Evolutionary conservation across 345 rosid genomes (phyloP).

Genomic region (Acer saccharum): DNA sequence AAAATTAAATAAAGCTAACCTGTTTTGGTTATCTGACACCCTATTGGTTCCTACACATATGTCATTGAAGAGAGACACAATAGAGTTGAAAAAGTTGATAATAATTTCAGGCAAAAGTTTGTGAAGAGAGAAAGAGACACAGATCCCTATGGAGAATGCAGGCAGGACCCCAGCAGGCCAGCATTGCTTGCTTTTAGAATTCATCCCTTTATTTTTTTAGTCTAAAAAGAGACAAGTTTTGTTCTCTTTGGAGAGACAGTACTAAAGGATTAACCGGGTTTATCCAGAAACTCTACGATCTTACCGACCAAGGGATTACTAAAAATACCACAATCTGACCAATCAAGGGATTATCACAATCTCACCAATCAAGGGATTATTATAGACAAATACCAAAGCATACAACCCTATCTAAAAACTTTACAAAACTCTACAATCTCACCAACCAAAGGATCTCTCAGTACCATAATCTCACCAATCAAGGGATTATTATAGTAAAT

Average conservation of each 20-base stretch:
- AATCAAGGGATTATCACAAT: too few relatives aligned
- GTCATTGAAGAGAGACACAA: slow-evolving; percentile 9
- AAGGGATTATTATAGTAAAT: too few relatives aligned
- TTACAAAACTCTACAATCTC: too few relatives aligned
- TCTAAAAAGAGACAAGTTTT: slow-evolving; percentile 49
- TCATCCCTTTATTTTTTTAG: slow-evolving; percentile 56
- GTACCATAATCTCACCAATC: too few relatives aligned
- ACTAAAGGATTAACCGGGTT: neutral
- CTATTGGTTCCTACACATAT: slow-evolving; percentile 19
- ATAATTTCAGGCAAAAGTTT: neutral
- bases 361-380: too few relatives aligned
- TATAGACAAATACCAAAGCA: too few relatives aligned
- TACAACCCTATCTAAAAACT: too few relatives aligned
- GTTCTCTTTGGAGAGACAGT: slow-evolving; percentile 31
- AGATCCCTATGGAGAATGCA: slow-evolving; percentile 68
- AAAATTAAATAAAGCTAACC: slow-evolving; percentile 22
- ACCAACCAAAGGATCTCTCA: too few relatives aligned
- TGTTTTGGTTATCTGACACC: slow-evolving; percentile 12
- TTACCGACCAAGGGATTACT: too few relatives aligned
- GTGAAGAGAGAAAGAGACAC: slow-evolving; percentile 27
- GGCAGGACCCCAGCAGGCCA: too few relatives aligned
- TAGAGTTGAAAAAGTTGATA: neutral
- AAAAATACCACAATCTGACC: too few relatives aligned
- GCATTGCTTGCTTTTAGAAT: slow-evolving; percentile 45
- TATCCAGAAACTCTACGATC: too few relatives aligned